Conservation (phyloP, 257 asterid species). For the Echium plantagineum region DNA sequence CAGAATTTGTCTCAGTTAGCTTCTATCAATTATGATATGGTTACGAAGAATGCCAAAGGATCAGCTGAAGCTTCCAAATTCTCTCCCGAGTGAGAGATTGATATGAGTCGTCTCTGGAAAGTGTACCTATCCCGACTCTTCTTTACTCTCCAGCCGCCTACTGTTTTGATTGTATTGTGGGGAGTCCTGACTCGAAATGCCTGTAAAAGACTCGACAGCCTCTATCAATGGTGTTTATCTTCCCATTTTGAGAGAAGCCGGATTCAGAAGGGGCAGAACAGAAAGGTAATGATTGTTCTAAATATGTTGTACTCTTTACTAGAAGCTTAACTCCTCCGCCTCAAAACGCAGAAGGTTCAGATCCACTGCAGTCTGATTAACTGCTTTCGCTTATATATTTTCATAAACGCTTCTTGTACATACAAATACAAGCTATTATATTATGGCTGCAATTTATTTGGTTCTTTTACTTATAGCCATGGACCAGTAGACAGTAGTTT, state of each 20-base stretch:
- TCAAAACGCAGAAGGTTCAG: not conserved
- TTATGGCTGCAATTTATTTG: too few species aligned
- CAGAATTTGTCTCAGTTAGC: slow-evolving; percentile 90
- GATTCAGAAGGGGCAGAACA: not conserved
- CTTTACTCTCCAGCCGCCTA: not conserved
- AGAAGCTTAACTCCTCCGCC: not conserved
- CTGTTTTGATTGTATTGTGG: too few species aligned
- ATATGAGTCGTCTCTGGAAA: slow-evolving; percentile 2
- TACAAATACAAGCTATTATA: too few species aligned
- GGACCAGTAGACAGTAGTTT: too few species aligned
- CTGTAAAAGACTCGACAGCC: not conserved
- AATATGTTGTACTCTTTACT: not conserved
- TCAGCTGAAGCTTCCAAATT: slow-evolving; percentile 26
- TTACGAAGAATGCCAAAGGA: slow-evolving; percentile 47
- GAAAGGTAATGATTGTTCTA: not conserved
- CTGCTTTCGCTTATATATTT: not conserved
- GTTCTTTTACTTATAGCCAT: too few species aligned
- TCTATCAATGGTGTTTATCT: too few species aligned
- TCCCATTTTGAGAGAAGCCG: not conserved
- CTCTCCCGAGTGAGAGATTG: slow-evolving; percentile 13
- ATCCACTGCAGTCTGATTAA: not conserved
- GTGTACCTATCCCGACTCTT: not conserved
- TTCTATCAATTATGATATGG: slow-evolving; percentile 73
- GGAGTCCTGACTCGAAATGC: not conserved
- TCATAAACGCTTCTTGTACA: not conserved